phyloP scores from a whole-genome alignment of 2,329 filamentous ascomycete species.

The Lizonia empirigonia region DNA sequence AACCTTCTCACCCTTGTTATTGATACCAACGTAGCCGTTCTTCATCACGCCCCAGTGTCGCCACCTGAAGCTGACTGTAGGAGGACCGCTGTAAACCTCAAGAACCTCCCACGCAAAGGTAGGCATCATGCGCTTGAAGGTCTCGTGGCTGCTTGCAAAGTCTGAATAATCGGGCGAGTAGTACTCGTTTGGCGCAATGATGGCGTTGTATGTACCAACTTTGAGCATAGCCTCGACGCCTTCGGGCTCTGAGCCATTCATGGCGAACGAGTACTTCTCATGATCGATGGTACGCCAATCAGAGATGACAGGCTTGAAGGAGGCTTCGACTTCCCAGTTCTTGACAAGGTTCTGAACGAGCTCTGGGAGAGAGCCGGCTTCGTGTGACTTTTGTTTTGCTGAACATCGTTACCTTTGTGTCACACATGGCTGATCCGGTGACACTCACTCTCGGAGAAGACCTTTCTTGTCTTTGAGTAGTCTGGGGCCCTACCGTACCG shows the following conservation, averaged over 20 bases:
- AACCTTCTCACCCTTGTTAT: slow-evolving; percentile 67
- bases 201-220: slow-evolving; percentile 72
- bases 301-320: slow-evolving; percentile 65
- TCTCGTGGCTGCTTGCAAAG: slow-evolving; percentile 70
- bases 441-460: slow-evolving; percentile 63
- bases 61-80: slow-evolving; percentile 67
- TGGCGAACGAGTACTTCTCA: slow-evolving; percentile 64
- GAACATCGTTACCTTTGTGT: neutral
- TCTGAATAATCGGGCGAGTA: slow-evolving; percentile 67
- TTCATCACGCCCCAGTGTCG: slow-evolving; percentile 72
- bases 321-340: slow-evolving; percentile 75
- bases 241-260: slow-evolving; percentile 65
- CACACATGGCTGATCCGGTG: neutral
- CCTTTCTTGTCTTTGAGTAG: slow-evolving; percentile 66
- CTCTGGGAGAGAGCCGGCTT: slow-evolving; percentile 60
- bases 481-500: slow-evolving; percentile 66
- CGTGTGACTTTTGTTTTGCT: slow-evolving; percentile 65
- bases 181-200: slow-evolving; percentile 67
- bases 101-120: slow-evolving; percentile 73
- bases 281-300: slow-evolving; percentile 71
- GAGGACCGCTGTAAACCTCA: slow-evolving; percentile 70
- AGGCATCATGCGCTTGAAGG: slow-evolving; percentile 75
- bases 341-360: slow-evolving; percentile 73
- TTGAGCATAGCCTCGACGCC: slow-evolving; percentile 68
- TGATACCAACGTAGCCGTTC: slow-evolving; percentile 68